phyloP scores from a whole-genome alignment of 495 filamentous ascomycete species.

The Hypoxylon rickii region DNA sequence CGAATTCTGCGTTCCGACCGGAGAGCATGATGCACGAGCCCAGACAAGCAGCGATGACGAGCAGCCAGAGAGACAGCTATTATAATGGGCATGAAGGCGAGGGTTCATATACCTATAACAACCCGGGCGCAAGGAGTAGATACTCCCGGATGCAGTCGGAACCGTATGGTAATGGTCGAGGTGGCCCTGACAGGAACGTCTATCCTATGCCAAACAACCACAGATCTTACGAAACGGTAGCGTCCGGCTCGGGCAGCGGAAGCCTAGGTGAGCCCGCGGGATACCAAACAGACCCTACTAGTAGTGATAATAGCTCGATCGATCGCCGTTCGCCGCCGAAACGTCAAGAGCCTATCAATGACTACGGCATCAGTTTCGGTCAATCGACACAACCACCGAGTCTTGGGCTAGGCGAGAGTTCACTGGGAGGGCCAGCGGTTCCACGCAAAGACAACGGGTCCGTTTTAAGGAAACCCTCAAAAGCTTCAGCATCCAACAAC shows the following conservation, averaged over 20 bases:
- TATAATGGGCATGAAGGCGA: constrained; percentile 42
- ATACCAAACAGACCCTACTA: constrained; percentile 83
- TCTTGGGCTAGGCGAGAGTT: constrained; percentile 39
- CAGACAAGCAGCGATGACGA: constrained; percentile 48
- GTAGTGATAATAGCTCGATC: constrained; percentile 87
- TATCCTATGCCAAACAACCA: constrained; percentile 73
- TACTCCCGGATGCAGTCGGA: constrained; percentile 47
- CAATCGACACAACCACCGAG: constrained; percentile 42
- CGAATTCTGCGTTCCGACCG: constrained; percentile 48
- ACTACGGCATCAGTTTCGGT: constrained; percentile 54
- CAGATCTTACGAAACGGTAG: constrained; percentile 80
- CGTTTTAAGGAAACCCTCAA: constrained; percentile 42
- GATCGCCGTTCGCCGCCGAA: constrained; percentile 69
- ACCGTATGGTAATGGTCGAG: constrained; percentile 33
- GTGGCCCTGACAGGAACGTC: constrained; percentile 52
- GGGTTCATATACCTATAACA: constrained; percentile 17
- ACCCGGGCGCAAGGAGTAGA: constrained; percentile 27
- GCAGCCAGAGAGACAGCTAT: constrained; percentile 60
- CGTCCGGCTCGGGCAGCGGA: constrained; percentile 71
- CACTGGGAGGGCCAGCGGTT: constrained; percentile 35
- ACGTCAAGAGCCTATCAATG: constrained; percentile 49
- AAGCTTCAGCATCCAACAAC: constrained; percentile 27
- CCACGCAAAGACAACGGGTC: constrained; percentile 45
- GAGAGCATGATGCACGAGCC: constrained; percentile 41
- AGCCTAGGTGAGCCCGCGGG: constrained; percentile 71